Base-by-base conservation (phyloP, 2,329 filamentous ascomycete species). In the Zasmidium citrigriseum region DNA sequence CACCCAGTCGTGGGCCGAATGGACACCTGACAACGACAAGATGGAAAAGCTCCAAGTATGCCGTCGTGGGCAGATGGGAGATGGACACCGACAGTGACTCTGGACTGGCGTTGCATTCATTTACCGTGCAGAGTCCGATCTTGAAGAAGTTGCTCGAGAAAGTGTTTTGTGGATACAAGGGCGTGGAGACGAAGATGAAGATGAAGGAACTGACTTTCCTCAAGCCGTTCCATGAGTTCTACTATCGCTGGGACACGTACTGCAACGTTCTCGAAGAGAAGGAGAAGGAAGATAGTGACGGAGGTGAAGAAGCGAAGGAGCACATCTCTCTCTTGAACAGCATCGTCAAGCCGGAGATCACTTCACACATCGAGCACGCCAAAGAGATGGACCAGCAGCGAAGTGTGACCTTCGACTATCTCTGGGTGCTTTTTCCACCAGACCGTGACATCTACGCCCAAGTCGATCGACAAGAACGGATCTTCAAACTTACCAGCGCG, bases 71-170 rank as follows among this genome's bases (percentile, higher is more conserved):
- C 11, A 65, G 67, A 16, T 62, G 63, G 14, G 66, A 69, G 48
- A 62, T 60, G 24, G 54, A 62, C 55, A 61, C 52, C 7, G 60
- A 58, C 23, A 59, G 57, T 18, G 61, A 59, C 27, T 61, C 64
- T 27, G 60, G 66, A 47, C 52, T 59, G 10, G 52, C 56, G n/a
- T 27, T 70, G 10, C 62, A 71, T 46, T 73, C 72, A 2, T 69
- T 75, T 55, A 67, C 71, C 3, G 62, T 75, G 1, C 74, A 76
- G 46, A 74, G 71, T 44, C 68, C 70, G 2, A 51, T 70, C 9
- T 67, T 75, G 14, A 73, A 69, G 55, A 66, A 66, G 24, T 54
- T 72, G 9, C 62, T 76, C 2, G 64, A 65, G 20, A 54, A 61
- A 16, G 67, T 70, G 12, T 72, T 76, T 48, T 57, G 68, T 34